A percentile compares a stretch with the other conserved stretches of the same genome.
Evolutionary conservation across 371 early-diverging fungal genomes (phyloP).

Genomic region (Mucor saturninus): DNA sequence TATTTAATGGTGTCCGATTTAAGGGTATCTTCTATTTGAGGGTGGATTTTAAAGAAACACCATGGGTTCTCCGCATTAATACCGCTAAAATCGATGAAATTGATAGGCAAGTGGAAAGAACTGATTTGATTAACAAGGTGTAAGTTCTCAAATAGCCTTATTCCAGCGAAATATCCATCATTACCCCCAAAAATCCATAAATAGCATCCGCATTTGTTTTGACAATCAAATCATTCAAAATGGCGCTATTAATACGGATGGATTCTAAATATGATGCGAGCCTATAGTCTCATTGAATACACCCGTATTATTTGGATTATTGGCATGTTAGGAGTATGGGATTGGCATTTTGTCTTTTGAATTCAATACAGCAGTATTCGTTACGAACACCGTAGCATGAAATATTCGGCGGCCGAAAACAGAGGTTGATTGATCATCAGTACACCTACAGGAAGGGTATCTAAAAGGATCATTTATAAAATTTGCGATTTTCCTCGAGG

Average conservation of each 20-base stretch:
- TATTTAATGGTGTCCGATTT: constrained; percentile 13
- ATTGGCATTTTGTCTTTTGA: constrained; percentile 20
- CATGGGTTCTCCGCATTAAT: neutral
- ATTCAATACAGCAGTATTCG: constrained; percentile 22
- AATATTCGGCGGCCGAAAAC: constrained; percentile 21
- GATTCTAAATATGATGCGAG: too few species aligned
- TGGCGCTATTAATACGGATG: constrained; percentile 26
- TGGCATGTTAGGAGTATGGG: constrained; percentile 16
- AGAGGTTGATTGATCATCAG: constrained; percentile 19
- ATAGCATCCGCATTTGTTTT: constrained; percentile 21
- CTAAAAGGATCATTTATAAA: too few species aligned
- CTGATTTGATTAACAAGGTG: constrained; percentile 15
- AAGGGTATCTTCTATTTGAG: too few species aligned
- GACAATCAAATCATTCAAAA: constrained; percentile 19
- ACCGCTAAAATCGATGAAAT: constrained; percentile 23
- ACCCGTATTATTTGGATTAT: too few species aligned
- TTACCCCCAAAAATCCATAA: constrained; percentile 24
- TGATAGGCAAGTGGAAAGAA: constrained; percentile 16
- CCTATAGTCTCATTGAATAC: too few species aligned
- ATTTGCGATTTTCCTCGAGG: too few species aligned
- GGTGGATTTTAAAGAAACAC: too few species aligned
- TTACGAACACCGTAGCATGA: constrained; percentile 19
- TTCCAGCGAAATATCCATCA: constrained; percentile 18
- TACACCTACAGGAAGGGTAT: too few species aligned
- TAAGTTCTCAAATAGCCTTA: constrained; percentile 17